These are phyloP conservation scores for Trypanosoma caninum DNA, from an alignment of 208 protist species.

Conservation along the genomic window DNA sequence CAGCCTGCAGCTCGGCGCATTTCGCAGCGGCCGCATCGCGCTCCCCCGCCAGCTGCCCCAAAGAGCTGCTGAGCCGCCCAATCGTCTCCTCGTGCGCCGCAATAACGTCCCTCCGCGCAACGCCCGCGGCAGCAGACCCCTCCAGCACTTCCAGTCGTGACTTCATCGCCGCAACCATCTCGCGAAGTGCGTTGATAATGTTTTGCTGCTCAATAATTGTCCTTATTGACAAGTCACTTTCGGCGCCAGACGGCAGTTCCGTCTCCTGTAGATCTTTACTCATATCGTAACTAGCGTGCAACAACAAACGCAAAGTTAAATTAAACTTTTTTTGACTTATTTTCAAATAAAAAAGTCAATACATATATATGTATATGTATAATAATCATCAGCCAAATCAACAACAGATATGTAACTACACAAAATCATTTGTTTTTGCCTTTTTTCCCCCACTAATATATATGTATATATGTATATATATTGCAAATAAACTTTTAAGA, in stretches of 20 bases:
- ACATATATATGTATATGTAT: not conserved
- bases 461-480: too few species aligned
- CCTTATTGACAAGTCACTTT: conserved; percentile 38
- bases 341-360: not conserved
- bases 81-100: not conserved
- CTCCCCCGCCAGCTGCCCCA: conserved; percentile 17
- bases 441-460: not conserved
- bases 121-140: not conserved
- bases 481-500: too few species aligned
- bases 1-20: conserved; percentile 18
- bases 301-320: not conserved
- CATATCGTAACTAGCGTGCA: not conserved
- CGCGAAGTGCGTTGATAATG: conserved; percentile 56
- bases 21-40: conserved; percentile 22
- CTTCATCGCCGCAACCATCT: conserved; percentile 51
- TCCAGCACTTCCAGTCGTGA: conserved; percentile 22
- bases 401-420: not conserved
- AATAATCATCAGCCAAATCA: not conserved
- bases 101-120: not conserved
- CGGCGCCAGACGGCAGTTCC: conserved; percentile 11
- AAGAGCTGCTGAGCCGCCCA: not conserved
- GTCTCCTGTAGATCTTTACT: conserved; percentile 4
- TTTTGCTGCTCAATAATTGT: conserved; percentile 71
- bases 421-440: not conserved
- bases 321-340: too few species aligned